A percentile compares a stretch with the other conserved stretches of the same genome.
These are phyloP conservation scores for Pseudogymnoascus sp. DNA, from an alignment of 2,329 filamentous ascomycete genomes.

Conservation along the genomic window DNA sequence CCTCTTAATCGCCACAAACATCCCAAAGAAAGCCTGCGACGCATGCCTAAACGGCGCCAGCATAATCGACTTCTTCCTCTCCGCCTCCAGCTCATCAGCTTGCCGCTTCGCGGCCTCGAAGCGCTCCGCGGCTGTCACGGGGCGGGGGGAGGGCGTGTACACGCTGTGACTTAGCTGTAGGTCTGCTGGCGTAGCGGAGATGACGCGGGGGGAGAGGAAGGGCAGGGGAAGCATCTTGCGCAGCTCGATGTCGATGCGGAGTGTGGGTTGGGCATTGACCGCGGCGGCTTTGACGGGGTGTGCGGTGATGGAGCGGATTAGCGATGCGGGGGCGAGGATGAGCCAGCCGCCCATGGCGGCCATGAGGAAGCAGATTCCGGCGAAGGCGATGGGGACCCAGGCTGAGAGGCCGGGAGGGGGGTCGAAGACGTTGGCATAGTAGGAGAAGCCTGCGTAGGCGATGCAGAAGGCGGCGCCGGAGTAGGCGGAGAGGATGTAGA, in stretches of 20 bases:
- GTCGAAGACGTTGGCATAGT: constrained; percentile 41
- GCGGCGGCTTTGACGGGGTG: constrained; percentile 15
- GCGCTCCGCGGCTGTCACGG: constrained; percentile 12
- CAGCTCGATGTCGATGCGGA: constrained; percentile 46
- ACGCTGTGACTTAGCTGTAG: constrained; percentile 25
- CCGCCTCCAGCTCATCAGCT: constrained; percentile 23
- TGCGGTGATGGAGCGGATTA: constrained; percentile 41
- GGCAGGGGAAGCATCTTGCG: constrained; percentile 26
- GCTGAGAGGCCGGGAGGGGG: constrained; percentile 44
- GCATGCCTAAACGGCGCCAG: constrained; percentile 51
- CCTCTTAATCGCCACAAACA: constrained; percentile 41
- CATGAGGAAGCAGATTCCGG: constrained; percentile 52
- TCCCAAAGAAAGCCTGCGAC: constrained; percentile 33
- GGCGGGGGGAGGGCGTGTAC: constrained; percentile 18
- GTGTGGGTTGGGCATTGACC: constrained; percentile 18
- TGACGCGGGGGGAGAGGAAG: constrained; percentile 21
- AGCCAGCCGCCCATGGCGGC: constrained; percentile 54
- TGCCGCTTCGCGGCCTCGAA: constrained; percentile 24
- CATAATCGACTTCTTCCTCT: constrained; percentile 46
- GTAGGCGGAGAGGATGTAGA: constrained; percentile 56
- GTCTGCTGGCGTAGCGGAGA: constrained; percentile 21
- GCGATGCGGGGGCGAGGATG: constrained; percentile 47
- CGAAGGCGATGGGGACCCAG: constrained; percentile 53
- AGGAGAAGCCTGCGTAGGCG: constrained; percentile 43
- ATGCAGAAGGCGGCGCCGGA: constrained; percentile 47